Conservation (phyloP, 2,329 filamentous ascomycete genomes). For the Bipolaris cookei region DNA sequence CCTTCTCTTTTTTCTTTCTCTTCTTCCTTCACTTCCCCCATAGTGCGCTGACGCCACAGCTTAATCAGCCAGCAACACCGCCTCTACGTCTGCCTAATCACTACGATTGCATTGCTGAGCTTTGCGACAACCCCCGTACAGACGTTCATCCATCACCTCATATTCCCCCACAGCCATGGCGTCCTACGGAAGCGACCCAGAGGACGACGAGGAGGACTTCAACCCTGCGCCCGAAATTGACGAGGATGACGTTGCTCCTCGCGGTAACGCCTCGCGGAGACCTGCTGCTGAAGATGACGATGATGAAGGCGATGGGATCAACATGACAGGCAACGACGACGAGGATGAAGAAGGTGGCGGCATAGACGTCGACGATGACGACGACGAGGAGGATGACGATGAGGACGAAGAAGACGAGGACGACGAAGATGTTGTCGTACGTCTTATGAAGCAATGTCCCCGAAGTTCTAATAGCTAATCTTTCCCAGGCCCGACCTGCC, state of each 20-base stretch:
- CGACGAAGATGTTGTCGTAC: slow-evolving; percentile 53
- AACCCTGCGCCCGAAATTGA: slow-evolving; percentile 79
- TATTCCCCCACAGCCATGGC: slow-evolving; percentile 31
- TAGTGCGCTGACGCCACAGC: slow-evolving; percentile 1
- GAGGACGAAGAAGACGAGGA: slow-evolving; percentile 68
- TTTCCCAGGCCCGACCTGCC: slow-evolving; percentile 68
- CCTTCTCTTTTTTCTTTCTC: slow-evolving; percentile 7
- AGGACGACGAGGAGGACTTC: slow-evolving; percentile 80
- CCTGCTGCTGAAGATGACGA: slow-evolving; percentile 48
- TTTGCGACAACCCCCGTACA: slow-evolving; percentile 16
- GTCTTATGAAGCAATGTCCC: slow-evolving; percentile 11
- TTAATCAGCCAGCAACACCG: background rate
- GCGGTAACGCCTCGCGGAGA: slow-evolving; percentile 30
- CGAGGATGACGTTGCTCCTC: slow-evolving; percentile 57
- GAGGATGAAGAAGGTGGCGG: slow-evolving; percentile 60
- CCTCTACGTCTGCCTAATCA: slow-evolving; percentile 1
- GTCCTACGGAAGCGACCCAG: slow-evolving; percentile 37
- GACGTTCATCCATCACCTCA: slow-evolving; percentile 14
- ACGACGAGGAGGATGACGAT: slow-evolving; percentile 65
- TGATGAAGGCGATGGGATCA: slow-evolving; percentile 45
- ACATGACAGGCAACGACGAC: slow-evolving; percentile 47
- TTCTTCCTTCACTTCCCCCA: slow-evolving; percentile 2
- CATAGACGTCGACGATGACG: slow-evolving; percentile 61
- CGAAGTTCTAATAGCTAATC: slow-evolving; percentile 24
- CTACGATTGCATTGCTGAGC: slow-evolving; percentile 9